Base-by-base conservation (phyloP, 2,329 filamentous ascomycete genomes). In the Camillea tinctor region DNA sequence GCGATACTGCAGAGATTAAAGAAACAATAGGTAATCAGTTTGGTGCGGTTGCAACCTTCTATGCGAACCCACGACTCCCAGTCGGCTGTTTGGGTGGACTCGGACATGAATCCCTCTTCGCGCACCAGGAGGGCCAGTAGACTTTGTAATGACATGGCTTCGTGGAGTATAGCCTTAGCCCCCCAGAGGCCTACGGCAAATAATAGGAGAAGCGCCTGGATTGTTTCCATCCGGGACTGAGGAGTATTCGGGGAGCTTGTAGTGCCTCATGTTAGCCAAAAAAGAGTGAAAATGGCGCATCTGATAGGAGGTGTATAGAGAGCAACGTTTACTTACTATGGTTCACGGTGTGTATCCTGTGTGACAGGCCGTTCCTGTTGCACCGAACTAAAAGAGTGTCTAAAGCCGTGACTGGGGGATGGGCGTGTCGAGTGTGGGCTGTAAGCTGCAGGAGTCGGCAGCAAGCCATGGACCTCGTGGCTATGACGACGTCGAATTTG, bases 1-100 rank as follows among this genome's bases (percentile, higher is more conserved):
- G 83, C 82, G 56, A 86, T 84, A 65, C 83, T 87, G 71, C 84
- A 86, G 1, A 88, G 73, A 62, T 87, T 88, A 67, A 87, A 87
- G 69, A 87, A 86, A 66, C 83, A 86, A 68, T 84, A 88, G 1
- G 83, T 80, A 26, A 87, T 80, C 0, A 87, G 79, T 60, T 87
- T 87, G 0, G 85, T 88, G 13, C 85, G 78, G 17, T 81, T 84
- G 17, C 78, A 80, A 1, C 80, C 79, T 69, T 88, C 85, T 15
- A 84, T 75, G 20, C 81, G 79, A 36, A 87, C 78, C 84, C 85
- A 88, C 0, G 82, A 76, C 56, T 86, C 83, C 85, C 85, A 88
- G 64, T 86, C 82, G 1, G 74, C 69, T 3, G 77, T 78, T 61
- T 81, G 80, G 17, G 77, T 80, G 0, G 79, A 74, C 56, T 84